A percentile compares a stretch with the other conserved stretches of the same genome.
Conservation (phyloP, 805 yeast genomes). For the Zygosaccharomyces gambellarensis region DNA sequence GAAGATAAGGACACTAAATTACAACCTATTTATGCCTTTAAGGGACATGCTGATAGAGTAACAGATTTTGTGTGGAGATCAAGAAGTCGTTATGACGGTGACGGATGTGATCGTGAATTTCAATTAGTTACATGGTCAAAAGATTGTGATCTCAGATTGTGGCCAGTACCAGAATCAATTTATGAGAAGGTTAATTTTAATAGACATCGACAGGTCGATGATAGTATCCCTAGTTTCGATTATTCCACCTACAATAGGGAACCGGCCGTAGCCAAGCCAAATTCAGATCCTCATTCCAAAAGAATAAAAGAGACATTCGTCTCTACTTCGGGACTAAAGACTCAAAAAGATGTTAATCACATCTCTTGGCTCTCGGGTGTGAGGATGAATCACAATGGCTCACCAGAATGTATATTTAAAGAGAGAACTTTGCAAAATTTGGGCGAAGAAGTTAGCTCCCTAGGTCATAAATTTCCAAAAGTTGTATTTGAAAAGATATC, state of each 20-base stretch:
- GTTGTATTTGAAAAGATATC: constrained; percentile 81
- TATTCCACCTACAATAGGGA: constrained; percentile 50
- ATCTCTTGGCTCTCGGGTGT: constrained; percentile 93
- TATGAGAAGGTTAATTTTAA: constrained; percentile 45
- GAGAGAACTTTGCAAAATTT: constrained; percentile 51
- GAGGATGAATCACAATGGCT: constrained; percentile 44
- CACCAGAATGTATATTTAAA: constrained; percentile 37
- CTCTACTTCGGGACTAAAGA: constrained; percentile 36
- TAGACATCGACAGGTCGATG: constrained; percentile 36
- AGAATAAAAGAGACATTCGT: constrained; percentile 39
- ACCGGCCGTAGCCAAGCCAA: constrained; percentile 35
- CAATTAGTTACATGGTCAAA: constrained; percentile 94
- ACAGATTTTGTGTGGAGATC: constrained; percentile 87
- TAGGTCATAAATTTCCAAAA: constrained; percentile 86
- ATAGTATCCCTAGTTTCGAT: constrained; percentile 40
- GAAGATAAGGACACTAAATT: constrained; percentile 36
- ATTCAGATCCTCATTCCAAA: constrained; percentile 22
- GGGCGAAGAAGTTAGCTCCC: constrained; percentile 86
- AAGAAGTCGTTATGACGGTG: constrained; percentile 44
- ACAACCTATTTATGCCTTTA: constrained; percentile 55
- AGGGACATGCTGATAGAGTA: constrained; percentile 80
- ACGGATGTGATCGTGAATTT: constrained; percentile 67
- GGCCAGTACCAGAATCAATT: constrained; percentile 58
- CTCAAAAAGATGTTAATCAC: constrained; percentile 50
- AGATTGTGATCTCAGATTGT: constrained; percentile 76